These are phyloP conservation scores for Citrus medica DNA, from an alignment of 345 rosid species.

Conservation along the genomic window DNA sequence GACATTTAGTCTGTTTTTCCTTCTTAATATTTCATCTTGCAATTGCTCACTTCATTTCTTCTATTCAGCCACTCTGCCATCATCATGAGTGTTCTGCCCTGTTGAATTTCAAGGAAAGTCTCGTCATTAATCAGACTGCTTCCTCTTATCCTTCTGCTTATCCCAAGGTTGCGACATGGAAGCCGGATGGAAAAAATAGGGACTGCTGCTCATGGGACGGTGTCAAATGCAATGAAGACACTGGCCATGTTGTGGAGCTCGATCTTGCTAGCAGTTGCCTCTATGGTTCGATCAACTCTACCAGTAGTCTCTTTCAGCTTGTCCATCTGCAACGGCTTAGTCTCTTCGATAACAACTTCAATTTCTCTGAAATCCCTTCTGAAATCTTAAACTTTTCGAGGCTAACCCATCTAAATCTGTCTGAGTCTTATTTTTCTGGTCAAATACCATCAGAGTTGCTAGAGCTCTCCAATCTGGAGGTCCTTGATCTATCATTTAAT, in stretches of 20 bases:
- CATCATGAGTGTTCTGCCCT: background rate
- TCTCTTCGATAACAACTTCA: background rate
- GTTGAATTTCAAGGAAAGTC: background rate
- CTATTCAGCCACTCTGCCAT: background rate
- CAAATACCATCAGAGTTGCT: background rate
- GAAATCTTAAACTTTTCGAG: background rate
- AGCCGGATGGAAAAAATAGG: background rate
- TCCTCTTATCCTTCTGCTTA: background rate
- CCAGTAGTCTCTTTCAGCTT: conserved; percentile 1
- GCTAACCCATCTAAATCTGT: background rate
- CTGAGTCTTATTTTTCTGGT: background rate
- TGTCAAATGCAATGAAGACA: background rate
- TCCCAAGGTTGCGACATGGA: background rate
- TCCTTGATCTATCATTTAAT: conserved; percentile 8
- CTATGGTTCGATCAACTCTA: conserved; percentile 2
- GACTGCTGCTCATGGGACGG: too few species aligned
- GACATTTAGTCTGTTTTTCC: background rate
- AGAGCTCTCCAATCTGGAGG: background rate
- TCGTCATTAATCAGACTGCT: background rate
- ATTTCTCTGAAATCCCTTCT: background rate
- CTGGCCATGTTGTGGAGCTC: conserved; percentile 2
- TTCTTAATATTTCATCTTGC: background rate
- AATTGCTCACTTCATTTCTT: background rate
- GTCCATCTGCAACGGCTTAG: conserved; percentile 10
- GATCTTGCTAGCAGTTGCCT: background rate